phyloP scores from a whole-genome alignment of 495 filamentous ascomycete genomes.

The Penicillium coffeae region DNA sequence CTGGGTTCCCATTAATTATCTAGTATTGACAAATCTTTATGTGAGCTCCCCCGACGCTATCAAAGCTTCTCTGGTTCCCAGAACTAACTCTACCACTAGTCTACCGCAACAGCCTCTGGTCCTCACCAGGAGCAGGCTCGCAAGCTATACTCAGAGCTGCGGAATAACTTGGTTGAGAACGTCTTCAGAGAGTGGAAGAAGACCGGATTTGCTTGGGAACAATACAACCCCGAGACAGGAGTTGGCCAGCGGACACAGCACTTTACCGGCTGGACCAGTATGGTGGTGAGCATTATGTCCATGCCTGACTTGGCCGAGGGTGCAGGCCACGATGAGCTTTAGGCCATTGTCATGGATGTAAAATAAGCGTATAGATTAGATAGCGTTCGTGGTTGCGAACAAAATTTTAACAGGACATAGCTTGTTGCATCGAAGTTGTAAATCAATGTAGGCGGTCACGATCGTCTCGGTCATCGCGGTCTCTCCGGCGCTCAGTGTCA shows the following conservation, averaged over 20 bases:
- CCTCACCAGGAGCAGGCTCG: constrained; percentile 67
- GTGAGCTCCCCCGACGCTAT: constrained; percentile 60
- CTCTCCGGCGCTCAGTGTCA: constrained; percentile 21
- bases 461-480: constrained; percentile 26
- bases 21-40: constrained; percentile 75
- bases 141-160: constrained; percentile 71
- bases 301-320: constrained; percentile 61
- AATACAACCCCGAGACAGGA: constrained; percentile 93
- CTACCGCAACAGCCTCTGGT: constrained; percentile 48
- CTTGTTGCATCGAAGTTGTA: neutral
- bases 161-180: constrained; percentile 82
- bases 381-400: neutral
- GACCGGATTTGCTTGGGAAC: constrained; percentile 98
- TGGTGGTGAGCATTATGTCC: constrained; percentile 96
- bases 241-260: constrained; percentile 92
- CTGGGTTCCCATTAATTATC: constrained; percentile 97
- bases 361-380: constrained; percentile 20
- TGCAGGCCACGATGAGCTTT: constrained; percentile 42
- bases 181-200: constrained; percentile 83
- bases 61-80: too few relatives aligned
- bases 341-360: constrained; percentile 17
- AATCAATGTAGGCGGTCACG: constrained; percentile 21
- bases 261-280: constrained; percentile 96
- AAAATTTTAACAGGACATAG: neutral
- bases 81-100: constrained; percentile 22